A percentile compares a stretch with the other conserved stretches of the same genome.
Evolutionary conservation across 208 protist genomes (phyloP).

Genomic region (Leishmania aethiopica): DNA sequence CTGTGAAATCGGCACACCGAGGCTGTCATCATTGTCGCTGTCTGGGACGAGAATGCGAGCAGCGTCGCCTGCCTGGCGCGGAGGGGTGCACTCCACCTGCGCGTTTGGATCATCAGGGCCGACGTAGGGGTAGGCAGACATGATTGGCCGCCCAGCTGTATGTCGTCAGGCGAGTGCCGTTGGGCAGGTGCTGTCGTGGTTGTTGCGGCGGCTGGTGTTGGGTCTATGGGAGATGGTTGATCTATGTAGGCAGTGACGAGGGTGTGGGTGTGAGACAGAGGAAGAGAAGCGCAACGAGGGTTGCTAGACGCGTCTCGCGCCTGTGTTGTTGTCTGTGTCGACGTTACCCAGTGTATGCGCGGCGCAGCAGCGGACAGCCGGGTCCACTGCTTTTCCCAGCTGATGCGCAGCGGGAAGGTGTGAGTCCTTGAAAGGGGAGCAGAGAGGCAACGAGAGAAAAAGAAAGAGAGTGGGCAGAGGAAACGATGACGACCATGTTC

Average conservation of each 20-base stretch:
- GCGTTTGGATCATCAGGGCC: neutral
- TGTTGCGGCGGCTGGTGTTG: too few species aligned
- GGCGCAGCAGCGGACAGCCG: neutral
- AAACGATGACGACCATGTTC: neutral
- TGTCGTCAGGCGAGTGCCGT: neutral
- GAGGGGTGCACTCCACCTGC: neutral
- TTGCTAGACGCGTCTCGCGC: neutral
- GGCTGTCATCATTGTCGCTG: conserved; percentile 35
- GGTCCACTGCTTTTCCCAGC: neutral
- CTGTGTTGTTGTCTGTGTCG: neutral
- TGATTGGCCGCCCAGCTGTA: neutral
- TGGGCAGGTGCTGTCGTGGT: too few species aligned
- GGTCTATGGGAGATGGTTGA: neutral
- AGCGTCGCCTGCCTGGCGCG: neutral
- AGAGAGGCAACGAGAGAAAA: too few species aligned
- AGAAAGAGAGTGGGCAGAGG: neutral
- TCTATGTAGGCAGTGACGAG: neutral
- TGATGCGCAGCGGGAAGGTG: neutral
- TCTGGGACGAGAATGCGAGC: conserved; percentile 22
- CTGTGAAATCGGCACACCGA: conserved; percentile 2
- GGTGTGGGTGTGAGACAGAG: neutral
- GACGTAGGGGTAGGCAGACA: neutral
- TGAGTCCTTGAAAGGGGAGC: neutral
- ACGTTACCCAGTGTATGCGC: neutral
- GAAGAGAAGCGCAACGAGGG: neutral